Evolutionary conservation across 805 yeast species (phyloP).

Genomic region (Metschnikowia gruessii): DNA sequence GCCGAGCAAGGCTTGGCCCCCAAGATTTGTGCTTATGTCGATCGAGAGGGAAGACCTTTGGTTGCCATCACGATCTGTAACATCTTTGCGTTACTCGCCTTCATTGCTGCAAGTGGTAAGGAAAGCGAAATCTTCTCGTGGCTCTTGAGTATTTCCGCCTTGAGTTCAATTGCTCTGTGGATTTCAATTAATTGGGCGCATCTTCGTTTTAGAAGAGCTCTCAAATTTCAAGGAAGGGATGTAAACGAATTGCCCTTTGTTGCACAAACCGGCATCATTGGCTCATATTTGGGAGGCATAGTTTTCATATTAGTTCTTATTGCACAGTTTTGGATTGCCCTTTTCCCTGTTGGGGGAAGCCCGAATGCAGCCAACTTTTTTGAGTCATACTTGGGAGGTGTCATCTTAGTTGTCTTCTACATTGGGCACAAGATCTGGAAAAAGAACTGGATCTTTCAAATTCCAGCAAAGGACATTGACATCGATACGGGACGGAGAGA

Average conservation of each 20-base stretch:
- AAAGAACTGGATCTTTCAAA: conserved; percentile 43
- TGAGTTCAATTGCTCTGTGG: conserved; percentile 80
- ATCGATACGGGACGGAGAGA: conserved; percentile 64
- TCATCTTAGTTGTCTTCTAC: conserved; percentile 43
- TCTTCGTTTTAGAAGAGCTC: conserved; percentile 60
- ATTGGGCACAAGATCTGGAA: conserved; percentile 46
- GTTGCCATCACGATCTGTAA: conserved; percentile 59
- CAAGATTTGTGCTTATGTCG: conserved; percentile 60
- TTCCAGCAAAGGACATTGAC: conserved; percentile 50
- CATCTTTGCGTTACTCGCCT: conserved; percentile 55
- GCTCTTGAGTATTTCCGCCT: conserved; percentile 74
- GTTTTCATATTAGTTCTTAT: conserved; percentile 36
- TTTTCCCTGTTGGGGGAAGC: conserved; percentile 37
- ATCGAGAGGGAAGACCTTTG: conserved; percentile 74
- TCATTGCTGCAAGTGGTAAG: conserved; percentile 57
- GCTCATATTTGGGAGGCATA: conserved; percentile 34
- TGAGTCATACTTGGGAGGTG: conserved; percentile 45
- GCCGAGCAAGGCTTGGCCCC: conserved; percentile 69
- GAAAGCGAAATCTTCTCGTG: conserved; percentile 64
- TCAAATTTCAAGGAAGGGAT: conserved; percentile 47
- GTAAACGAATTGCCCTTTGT: conserved; percentile 36
- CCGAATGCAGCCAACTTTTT: conserved; percentile 40
- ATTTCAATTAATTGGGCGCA: conserved; percentile 68
- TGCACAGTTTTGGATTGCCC: conserved; percentile 44
- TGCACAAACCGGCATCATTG: conserved; percentile 38